phyloP scores from a whole-genome alignment of 352 stramenopile species.

The Globisporangium recalcitrans region DNA sequence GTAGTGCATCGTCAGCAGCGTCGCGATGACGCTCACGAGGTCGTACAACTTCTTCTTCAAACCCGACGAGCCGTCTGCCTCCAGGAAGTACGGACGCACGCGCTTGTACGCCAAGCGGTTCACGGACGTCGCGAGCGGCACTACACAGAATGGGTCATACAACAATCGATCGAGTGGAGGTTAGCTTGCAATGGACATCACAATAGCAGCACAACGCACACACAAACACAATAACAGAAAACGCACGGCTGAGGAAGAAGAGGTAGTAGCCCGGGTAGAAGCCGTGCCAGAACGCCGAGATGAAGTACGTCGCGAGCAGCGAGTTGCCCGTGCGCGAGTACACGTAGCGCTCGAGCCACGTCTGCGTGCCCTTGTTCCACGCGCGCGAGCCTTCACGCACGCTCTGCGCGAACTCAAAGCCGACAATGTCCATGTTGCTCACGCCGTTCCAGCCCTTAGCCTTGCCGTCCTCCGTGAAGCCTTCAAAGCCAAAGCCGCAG shows the following conservation, averaged over 20 bases:
- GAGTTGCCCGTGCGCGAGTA: conserved; percentile 92
- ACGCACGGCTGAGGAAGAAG: conserved; percentile 88
- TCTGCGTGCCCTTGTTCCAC: conserved; percentile 97
- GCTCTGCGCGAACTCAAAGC: conserved; percentile 92
- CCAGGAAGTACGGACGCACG: conserved; percentile 61
- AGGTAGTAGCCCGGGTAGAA: conserved; percentile 97
- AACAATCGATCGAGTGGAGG: not conserved
- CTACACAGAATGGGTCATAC: conserved; percentile 7
- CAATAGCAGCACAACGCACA: not conserved
- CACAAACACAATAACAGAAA: not conserved
- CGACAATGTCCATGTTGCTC: conserved; percentile 95
- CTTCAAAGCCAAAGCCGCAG: conserved; percentile 91
- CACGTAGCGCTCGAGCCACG: conserved; percentile 93
- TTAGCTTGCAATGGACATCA: not conserved
- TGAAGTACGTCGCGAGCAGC: conserved; percentile 88
- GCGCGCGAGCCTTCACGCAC: conserved; percentile 83
- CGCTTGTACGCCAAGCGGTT: conserved; percentile 62
- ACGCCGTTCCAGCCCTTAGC: conserved; percentile 91
- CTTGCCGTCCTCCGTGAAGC: conserved; percentile 86
- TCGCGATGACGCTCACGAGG: conserved; percentile 39
- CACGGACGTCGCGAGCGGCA: conserved; percentile 62
- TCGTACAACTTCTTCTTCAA: conserved; percentile 63
- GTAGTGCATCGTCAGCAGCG: conserved; percentile 55
- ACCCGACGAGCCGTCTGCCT: conserved; percentile 45
- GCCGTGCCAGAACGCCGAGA: conserved; percentile 95